Conservation (phyloP, 2,329 filamentous ascomycete species). For the Aspergillus ruber region DNA sequence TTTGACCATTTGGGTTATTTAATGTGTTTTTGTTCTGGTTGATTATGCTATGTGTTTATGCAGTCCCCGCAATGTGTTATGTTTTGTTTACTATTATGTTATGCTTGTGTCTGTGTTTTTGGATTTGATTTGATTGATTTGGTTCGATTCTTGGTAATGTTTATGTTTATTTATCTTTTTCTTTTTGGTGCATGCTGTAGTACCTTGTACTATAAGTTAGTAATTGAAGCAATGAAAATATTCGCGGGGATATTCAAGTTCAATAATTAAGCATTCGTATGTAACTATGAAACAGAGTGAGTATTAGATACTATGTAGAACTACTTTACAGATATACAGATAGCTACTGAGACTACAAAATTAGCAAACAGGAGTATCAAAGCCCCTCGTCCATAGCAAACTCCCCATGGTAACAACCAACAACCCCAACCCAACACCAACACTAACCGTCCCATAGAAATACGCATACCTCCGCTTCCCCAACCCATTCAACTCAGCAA, state of each 20-base stretch:
- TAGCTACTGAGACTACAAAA: neutral
- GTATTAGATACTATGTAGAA: neutral
- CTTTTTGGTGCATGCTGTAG: conserved; percentile 16
- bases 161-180: conserved; percentile 20
- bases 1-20: conserved; percentile 15
- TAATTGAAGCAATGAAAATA: conserved; percentile 29
- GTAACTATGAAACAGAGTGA: neutral
- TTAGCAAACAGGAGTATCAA: conserved; percentile 27
- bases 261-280: neutral
- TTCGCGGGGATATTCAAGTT: conserved; percentile 20
- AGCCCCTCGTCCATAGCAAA: conserved; percentile 47
- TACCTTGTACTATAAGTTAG: conserved; percentile 35
- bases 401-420: conserved; percentile 52
- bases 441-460: conserved; percentile 46
- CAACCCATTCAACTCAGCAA: conserved; percentile 53
- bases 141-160: conserved; percentile 6
- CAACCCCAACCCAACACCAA: conserved; percentile 42
- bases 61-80: conserved; percentile 15
- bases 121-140: conserved; percentile 3
- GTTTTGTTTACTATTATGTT: conserved; percentile 9
- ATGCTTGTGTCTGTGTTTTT: conserved; percentile 9
- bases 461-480: conserved; percentile 55
- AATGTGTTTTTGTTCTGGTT: conserved; percentile 21
- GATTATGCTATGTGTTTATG: conserved; percentile 15
- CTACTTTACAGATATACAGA: neutral